These are phyloP conservation scores for Trametes sanguinea DNA, from an alignment of 768 basidiomycete genomes.

Conservation along the genomic window DNA sequence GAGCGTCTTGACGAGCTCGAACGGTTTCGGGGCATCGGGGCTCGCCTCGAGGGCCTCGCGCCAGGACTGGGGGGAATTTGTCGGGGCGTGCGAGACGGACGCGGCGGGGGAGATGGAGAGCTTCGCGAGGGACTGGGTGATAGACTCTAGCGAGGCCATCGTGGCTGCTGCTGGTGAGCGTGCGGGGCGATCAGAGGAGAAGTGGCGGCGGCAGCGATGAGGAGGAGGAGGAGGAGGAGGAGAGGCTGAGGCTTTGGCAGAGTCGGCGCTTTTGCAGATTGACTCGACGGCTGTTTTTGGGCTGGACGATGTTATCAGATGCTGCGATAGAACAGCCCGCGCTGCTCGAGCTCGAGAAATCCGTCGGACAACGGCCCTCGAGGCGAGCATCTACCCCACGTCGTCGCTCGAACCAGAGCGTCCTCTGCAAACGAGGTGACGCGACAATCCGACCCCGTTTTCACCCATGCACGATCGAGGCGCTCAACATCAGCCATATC, in stretches of 20 bases:
- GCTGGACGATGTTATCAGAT: conserved; percentile 30
- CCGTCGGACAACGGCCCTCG: conserved; percentile 19
- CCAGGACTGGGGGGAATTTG: conserved; percentile 77
- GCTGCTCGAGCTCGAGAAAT: conserved; percentile 17
- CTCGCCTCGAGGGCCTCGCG: conserved; percentile 63
- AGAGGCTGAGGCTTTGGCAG: not conserved
- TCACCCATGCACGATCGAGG: conserved; percentile 9
- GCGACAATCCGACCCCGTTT: conserved; percentile 10
- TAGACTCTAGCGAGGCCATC: conserved; percentile 40
- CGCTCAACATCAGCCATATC: not conserved
- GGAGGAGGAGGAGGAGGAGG: conserved; percentile 1
- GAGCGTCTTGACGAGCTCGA: conserved; percentile 82
- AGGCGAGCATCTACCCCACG: conserved; percentile 17
- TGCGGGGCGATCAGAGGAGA: not conserved
- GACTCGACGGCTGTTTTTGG: conserved; percentile 28
- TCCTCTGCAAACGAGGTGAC: not conserved
- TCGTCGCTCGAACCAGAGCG: not conserved
- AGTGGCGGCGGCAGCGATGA: not conserved
- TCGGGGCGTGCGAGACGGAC: conserved; percentile 56
- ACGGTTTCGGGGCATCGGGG: conserved; percentile 53
- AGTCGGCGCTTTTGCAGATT: conserved; percentile 24
- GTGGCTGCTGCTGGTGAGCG: conserved; percentile 16
- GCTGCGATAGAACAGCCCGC: conserved; percentile 19
- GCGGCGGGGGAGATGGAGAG: conserved; percentile 59
- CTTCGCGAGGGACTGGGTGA: conserved; percentile 46